Evolutionary conservation across 2,329 filamentous ascomycete species (phyloP).

Genomic region (Alternaria rosae): DNA sequence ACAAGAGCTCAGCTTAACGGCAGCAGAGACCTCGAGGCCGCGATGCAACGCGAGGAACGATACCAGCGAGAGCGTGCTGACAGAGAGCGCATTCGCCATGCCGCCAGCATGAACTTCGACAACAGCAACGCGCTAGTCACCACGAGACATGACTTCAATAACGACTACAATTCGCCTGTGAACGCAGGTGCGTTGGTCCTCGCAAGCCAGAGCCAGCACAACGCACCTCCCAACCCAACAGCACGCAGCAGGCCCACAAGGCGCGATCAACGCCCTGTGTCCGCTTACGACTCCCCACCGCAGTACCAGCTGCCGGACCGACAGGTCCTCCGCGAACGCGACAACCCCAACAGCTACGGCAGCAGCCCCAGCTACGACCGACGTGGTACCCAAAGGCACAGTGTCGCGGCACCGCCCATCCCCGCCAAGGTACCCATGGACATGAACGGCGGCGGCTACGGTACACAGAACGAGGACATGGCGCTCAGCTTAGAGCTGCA

Average conservation of each 20-base stretch:
- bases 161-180: conserved; percentile 23
- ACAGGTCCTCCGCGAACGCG: conserved; percentile 45
- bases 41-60: conserved; percentile 40
- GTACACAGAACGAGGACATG: conserved; percentile 44
- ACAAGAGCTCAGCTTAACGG: conserved; percentile 60
- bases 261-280: conserved; percentile 27
- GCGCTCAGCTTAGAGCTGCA: conserved; percentile 75
- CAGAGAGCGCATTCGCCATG: conserved; percentile 42
- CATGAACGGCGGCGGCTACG: conserved; percentile 14
- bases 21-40: conserved; percentile 53
- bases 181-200: conserved; percentile 34
- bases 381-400: conserved; percentile 30
- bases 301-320: conserved; percentile 28
- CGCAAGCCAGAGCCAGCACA: conserved; percentile 27
- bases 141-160: conserved; percentile 36
- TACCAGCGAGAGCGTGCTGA: conserved; percentile 45
- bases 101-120: conserved; percentile 37
- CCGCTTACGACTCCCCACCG: conserved; percentile 18
- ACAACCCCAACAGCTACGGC: conserved; percentile 43
- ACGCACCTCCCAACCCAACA: conserved; percentile 16
- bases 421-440: conserved; percentile 73
- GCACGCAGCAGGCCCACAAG: conserved; percentile 42
- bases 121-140: conserved; percentile 41
- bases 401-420: conserved; percentile 61
- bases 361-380: conserved; percentile 36